Evolutionary conservation across 2,329 filamentous ascomycete genomes (phyloP), one percentile per base, ranked within the genome.

Genomic region (Phyllosticta capitalensis): DNA sequence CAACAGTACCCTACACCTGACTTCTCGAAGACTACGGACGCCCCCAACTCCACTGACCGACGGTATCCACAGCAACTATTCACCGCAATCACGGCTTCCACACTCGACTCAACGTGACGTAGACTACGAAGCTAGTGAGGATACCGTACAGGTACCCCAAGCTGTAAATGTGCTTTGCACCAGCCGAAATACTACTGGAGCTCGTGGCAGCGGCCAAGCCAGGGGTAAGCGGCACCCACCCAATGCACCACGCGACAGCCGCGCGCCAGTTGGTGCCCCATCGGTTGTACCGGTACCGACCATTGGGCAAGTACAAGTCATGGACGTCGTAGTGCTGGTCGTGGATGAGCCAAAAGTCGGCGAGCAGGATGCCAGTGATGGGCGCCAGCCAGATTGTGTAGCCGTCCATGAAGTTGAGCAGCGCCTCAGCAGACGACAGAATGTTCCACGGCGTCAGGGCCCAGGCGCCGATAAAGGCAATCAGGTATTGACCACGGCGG

Each of bases 221-320:
- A 1, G 65, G 65, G 5, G 64, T 54, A 9, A 66, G 59, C 12
- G 66, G 65, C 0, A 63, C 45, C 45, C 63, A 67, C 5, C 65
- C 64, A 14, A 65, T 55, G 5, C 61, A 51, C 58, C 63, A 65
- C 7, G 67, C 65, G 2, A 62, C 61, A 5, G 65, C 59, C 1
- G 67, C 62, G 19, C 65, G 62, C 67, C 67, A 67, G 50, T 68
- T 68, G 6, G 61, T 63, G 1, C 57, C 66, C 26, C 61, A 63
- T n/a, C 59, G 54, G 30, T 64, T 63, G 55, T 67, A 69, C 9
- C 63, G 63, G 56, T 69, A 69, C 17, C 57, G 56, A 17, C 64
- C 67, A 20, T 61, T 45, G 1, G 66, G 65, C 1, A 59, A 56
- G 55, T 69, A 69, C 59, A 69, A 59, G 14, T 66, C 67, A 5